Evolutionary conservation across 2,329 filamentous ascomycete genomes (phyloP).

Genomic region (Penicillium nordicum): DNA sequence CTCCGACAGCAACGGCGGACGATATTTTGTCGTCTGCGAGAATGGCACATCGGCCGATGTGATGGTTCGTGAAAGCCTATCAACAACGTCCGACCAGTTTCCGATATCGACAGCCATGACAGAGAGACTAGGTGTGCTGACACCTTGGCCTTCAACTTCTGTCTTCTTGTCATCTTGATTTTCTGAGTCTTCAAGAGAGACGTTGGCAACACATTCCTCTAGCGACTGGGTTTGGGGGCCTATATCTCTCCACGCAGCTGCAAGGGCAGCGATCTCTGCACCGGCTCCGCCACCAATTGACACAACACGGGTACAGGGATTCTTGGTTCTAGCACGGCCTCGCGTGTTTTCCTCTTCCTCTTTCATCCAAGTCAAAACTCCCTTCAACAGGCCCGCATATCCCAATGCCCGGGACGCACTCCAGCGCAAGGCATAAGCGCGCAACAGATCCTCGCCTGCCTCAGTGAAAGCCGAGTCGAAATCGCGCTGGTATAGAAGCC

Average conservation of each 20-base stretch:
- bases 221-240: constrained; percentile 13
- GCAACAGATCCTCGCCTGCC: constrained; percentile 64
- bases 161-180: neutral
- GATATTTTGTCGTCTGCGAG: constrained; percentile 27
- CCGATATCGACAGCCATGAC: constrained; percentile 77
- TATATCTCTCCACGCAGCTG: constrained; percentile 49
- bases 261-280: constrained; percentile 64
- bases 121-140: constrained; percentile 26
- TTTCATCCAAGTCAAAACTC: constrained; percentile 29
- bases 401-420: constrained; percentile 80
- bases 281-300: constrained; percentile 65
- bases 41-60: constrained; percentile 35
- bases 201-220: constrained; percentile 10
- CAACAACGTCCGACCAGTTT: constrained; percentile 66
- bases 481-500: constrained; percentile 79
- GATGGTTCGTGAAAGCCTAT: constrained; percentile 56
- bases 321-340: neutral
- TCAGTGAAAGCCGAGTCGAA: constrained; percentile 71
- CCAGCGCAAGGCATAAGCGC: constrained; percentile 86
- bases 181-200: constrained; percentile 17
- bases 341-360: neutral
- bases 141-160: neutral
- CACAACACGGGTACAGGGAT: constrained; percentile 38
- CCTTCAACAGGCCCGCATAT: constrained; percentile 63
- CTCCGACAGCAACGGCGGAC: constrained; percentile 28